Conservation (phyloP, 2,329 filamentous ascomycete genomes). For the Ophiocordyceps polyrhachis-furcata region DNA sequence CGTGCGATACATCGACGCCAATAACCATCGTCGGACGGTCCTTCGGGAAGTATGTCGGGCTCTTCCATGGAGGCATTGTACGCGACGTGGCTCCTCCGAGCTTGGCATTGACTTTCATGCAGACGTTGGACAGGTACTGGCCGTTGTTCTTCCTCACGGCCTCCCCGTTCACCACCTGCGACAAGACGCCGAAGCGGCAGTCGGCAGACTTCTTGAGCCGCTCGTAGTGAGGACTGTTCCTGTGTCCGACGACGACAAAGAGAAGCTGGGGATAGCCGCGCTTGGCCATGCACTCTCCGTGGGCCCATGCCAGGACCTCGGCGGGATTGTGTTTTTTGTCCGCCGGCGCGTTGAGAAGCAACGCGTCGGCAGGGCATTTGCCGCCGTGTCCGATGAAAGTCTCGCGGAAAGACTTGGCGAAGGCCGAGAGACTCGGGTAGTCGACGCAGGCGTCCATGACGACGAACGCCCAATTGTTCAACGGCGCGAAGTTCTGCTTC, state of each 20-base stretch:
- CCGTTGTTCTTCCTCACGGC: conserved; percentile 52
- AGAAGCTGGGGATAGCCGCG: conserved; percentile 52
- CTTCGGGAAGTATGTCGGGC: conserved; percentile 16
- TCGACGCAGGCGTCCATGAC: conserved; percentile 38
- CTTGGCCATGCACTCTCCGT: conserved; percentile 31
- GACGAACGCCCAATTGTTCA: conserved; percentile 61
- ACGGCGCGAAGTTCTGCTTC: conserved; percentile 36
- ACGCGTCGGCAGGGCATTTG: conserved; percentile 15
- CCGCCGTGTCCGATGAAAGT: conserved; percentile 33
- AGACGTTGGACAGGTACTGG: conserved; percentile 86
- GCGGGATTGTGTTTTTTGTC: conserved; percentile 22
- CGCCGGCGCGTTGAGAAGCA: conserved; percentile 15
- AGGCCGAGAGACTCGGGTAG: conserved; percentile 14
- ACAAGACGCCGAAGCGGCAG: conserved; percentile 64
- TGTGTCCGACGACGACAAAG: conserved; percentile 57
- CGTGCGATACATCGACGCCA: conserved; percentile 80
- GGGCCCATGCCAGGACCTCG: conserved; percentile 26
- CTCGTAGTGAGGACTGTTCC: conserved; percentile 55
- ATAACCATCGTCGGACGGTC: conserved; percentile 57
- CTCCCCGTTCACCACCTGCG: conserved; percentile 58
- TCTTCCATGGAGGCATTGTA: conserved; percentile 16
- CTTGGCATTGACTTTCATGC: conserved; percentile 95
- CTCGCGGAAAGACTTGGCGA: conserved; percentile 22
- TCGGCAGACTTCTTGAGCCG: conserved; percentile 82
- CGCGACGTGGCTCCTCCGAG: conserved; percentile 62